Evolutionary conservation across 2,329 filamentous ascomycete species (phyloP).

Genomic region (Penicillium sp.): DNA sequence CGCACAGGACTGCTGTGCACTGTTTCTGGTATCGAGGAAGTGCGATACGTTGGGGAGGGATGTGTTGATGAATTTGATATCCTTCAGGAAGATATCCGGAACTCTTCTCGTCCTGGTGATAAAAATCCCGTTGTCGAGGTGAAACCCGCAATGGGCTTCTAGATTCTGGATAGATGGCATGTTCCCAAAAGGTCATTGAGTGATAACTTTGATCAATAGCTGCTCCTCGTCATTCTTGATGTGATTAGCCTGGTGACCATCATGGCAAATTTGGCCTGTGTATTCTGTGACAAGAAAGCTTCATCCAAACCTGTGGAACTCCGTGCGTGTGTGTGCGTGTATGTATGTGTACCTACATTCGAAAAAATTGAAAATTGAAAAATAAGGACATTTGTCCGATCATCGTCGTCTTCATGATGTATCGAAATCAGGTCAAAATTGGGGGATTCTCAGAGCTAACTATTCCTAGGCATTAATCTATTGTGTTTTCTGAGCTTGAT

Average conservation of each 20-base stretch:
- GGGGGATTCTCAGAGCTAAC: neutral
- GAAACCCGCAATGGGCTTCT: neutral
- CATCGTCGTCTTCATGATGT: neutral
- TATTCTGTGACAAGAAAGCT: neutral
- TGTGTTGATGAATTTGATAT: slow-evolving; percentile 24
- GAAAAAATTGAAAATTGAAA: neutral
- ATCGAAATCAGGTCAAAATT: neutral
- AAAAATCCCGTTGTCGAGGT: neutral
- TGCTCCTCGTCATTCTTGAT: neutral
- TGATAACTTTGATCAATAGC: neutral
- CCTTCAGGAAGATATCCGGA: slow-evolving; percentile 18
- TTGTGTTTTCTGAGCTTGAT: neutral
- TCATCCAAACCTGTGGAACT: neutral
- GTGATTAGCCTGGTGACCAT: neutral
- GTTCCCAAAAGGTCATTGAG: neutral
- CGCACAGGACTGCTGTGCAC: slow-evolving; percentile 11
- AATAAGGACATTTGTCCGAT: neutral
- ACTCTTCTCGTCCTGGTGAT: neutral
- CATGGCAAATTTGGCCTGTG: neutral
- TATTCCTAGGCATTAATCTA: too few relatives aligned
- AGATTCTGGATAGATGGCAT: neutral
- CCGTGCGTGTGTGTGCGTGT: rapidly evolving
- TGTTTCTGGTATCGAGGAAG: neutral
- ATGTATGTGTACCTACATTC: neutral
- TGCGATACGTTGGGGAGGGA: slow-evolving; percentile 22